phyloP scores from a whole-genome alignment of 2,329 filamentous ascomycete genomes.

The Colletotrichum salicis region DNA sequence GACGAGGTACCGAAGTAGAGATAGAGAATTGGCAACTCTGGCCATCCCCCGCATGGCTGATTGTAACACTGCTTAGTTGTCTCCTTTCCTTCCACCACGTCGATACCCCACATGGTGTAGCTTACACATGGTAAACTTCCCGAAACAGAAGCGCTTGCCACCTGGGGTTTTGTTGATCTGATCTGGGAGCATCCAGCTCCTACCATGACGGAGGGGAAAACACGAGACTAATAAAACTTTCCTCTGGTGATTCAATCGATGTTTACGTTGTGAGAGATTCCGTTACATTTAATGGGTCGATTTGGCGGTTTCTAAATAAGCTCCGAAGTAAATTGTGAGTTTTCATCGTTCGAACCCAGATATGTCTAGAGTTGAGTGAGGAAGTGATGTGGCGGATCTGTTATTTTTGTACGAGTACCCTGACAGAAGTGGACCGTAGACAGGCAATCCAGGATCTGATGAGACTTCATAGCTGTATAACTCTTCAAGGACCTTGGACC shows the following conservation, averaged over 20 bases:
- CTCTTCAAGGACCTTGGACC: background rate
- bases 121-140: constrained; percentile 6
- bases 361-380: background rate
- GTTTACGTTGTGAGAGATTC: background rate
- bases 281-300: background rate
- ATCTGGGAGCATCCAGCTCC: background rate
- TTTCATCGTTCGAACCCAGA: background rate
- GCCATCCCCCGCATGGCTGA: background rate
- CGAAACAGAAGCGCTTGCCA: constrained; percentile 4
- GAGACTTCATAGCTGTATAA: background rate
- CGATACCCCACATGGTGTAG: background rate
- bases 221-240: background rate
- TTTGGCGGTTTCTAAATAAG: background rate
- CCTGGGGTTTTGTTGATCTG: background rate
- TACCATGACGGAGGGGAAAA: background rate
- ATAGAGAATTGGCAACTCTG: background rate
- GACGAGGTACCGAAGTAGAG: background rate
- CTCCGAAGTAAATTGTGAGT: background rate
- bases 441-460: background rate
- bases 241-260: background rate
- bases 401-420: background rate
- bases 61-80: background rate
- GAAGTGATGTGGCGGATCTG: background rate
- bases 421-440: background rate
- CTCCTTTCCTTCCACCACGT: constrained; percentile 5